Evolutionary conservation across 257 asterid species (phyloP).

Genomic region (Sherardia arvensis): DNA sequence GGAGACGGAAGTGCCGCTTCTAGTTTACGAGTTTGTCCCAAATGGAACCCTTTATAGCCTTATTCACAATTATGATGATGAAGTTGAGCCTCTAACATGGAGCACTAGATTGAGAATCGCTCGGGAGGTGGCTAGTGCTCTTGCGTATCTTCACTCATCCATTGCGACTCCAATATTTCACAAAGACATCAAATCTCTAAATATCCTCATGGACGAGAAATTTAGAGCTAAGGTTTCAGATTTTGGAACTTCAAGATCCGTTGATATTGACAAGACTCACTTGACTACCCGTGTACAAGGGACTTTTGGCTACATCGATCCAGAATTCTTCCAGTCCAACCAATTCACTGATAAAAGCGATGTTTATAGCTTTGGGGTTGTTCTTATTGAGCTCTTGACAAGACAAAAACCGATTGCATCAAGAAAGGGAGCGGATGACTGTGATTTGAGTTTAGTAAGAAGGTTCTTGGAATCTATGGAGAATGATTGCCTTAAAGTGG

Average conservation of each 20-base stretch:
- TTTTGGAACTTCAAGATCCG: background rate
- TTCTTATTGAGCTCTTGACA: background rate
- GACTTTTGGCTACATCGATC: background rate
- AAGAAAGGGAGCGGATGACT: background rate
- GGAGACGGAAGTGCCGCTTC: background rate
- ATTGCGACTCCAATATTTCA: background rate
- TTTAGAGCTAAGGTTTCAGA: background rate
- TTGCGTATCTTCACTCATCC: background rate
- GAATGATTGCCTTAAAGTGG: background rate
- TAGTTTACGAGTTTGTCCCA: background rate
- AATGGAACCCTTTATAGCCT: background rate
- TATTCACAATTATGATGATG: background rate
- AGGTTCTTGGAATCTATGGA: background rate
- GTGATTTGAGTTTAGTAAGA: background rate
- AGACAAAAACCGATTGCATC: background rate
- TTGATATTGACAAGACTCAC: background rate
- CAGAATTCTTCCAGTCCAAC: background rate
- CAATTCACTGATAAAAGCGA: background rate
- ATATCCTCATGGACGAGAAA: background rate
- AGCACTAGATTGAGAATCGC: conserved; percentile 1
- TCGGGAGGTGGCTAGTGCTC: background rate
- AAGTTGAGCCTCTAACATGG: background rate
- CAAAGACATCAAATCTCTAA: background rate
- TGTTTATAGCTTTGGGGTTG: background rate
- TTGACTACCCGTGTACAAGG: background rate